Base-by-base conservation (phyloP, 1,284 basidiomycete genomes). In the Leccinum subrobustum region DNA sequence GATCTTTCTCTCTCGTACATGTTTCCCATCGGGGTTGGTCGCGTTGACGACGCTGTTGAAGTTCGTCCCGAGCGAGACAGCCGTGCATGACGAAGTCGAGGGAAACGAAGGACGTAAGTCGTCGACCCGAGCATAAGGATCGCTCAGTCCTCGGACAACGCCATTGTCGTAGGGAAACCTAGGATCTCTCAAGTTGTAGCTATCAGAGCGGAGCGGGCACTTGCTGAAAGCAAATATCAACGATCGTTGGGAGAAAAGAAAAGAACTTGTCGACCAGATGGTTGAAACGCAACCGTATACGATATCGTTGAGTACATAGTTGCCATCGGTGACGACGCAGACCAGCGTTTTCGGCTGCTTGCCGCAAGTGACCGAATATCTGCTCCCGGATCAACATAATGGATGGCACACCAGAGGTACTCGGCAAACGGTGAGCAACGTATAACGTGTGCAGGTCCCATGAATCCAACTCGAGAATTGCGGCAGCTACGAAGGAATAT, bases 271-370 rank as follows among this genome's bases (percentile, higher is more conserved):
- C 16, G 56, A 54, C 58, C 60, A 65, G 37, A 65, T 60, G 4
- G 64, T 65, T 2, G 64, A 64, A 12, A 65, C 56, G 23, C 48
- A 64, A 6, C 52, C 52, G 42, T 60, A 65, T 4, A 58, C 54
- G 6, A 62, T 57, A 6, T 66, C 57, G 18, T 62, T n/a, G 37
- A 62, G n/a, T n/a, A 39, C 37, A 39, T 37, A 37, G 14, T 7
- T 37, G 35, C 35, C 35, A 37, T 16, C 37, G 37, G 37, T 16
- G 37, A 39, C 12, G 12, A 39, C 37, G 7, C 7, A 39, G 37
- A 39, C 16, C 37, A 39, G 37, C 37, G 7, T 39, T 14, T 39
- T 39, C 16, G 16, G 37, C 16, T 4, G 37, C 6, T 39, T 39
- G 16, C 16, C 16, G 37, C 37, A 16, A 16, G 37, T 39, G 37